Base-by-base conservation (phyloP, 2,329 filamentous ascomycete genomes). In the Alternaria panax region DNA sequence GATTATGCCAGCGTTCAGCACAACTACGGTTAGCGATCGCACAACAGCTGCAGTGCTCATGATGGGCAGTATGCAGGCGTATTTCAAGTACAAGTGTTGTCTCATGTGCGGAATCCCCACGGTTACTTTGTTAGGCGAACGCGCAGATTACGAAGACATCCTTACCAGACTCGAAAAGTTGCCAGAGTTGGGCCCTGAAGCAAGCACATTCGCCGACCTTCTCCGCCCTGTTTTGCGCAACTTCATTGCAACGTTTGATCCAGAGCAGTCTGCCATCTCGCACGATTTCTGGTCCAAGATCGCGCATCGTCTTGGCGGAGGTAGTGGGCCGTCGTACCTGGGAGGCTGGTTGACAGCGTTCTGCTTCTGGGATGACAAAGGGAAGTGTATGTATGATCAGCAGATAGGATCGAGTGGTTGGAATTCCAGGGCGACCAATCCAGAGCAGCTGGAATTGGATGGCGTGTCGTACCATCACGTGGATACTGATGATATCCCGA, bases 291-390 rank as follows among this genome's bases (percentile, higher is more conserved):
- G 67, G 64, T 34, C 45, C 41, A 55, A 48, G 32, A 60, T 66
- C 24, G 57, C 47, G 0, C 51, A 67, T 38, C 9, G 40, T 7
- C 11, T 18, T 1, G 40, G 36, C 0, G 41, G 27, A 2, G 51
- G 59, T 14, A 58, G 60, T 20, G 61, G 60, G 7, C 36, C 51
- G 3, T 25, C 22, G 1, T 56, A 55, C n/a, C 50, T 68, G 3
- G 61, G 60, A 1, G 68, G 67, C 9, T 71, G 65, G 67, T 54
- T 69, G 18, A 62, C 62, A 9, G 65, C 67, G 2, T 71, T 71
- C 30, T 63, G 60, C 28, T 66, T 65, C 51, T 71, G 68, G 65
- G 20, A 64, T 14, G 45, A 47, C 7, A 28, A 64, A 5, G 66
- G 64, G 0, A 54, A 61, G 16, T 48, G 38, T 7, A 32, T 67